Conservation (phyloP, 2,329 filamentous ascomycete genomes). For the Paraphaeosphaeria sporulosa region DNA sequence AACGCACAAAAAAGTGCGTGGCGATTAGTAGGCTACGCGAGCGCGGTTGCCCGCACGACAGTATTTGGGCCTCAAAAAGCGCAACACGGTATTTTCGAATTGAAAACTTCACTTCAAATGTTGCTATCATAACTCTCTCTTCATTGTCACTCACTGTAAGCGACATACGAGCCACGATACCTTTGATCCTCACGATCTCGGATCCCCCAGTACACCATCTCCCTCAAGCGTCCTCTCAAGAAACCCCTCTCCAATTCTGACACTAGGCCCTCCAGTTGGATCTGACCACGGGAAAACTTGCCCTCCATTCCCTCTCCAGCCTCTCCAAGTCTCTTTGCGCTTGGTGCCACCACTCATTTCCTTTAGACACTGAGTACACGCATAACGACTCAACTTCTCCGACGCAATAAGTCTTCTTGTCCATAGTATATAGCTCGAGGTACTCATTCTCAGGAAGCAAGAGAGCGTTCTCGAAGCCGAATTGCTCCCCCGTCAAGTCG, state of each 20-base stretch:
- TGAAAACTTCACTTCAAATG: background rate
- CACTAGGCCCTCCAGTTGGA: background rate
- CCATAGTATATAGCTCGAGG: background rate
- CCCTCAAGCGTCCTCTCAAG: background rate
- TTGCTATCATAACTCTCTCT: too few relatives aligned
- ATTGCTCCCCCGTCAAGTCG: slow-evolving; percentile 10
- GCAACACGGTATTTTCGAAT: background rate
- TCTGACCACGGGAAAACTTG: background rate
- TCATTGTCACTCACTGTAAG: background rate
- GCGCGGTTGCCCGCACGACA: background rate
- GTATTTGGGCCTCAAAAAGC: background rate
- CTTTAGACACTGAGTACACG: too few relatives aligned
- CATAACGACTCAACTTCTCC: too few relatives aligned
- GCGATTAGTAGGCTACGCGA: background rate
- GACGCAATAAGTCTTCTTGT: too few relatives aligned
- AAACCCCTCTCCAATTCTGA: background rate
- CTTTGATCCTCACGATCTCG: too few relatives aligned
- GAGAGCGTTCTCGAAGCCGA: background rate
- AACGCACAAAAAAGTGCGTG: background rate
- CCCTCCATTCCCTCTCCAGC: background rate
- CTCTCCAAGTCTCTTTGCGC: too few relatives aligned
- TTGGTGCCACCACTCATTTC: too few relatives aligned
- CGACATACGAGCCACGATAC: too few relatives aligned
- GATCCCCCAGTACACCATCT: background rate
- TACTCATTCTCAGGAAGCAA: background rate